These are phyloP conservation scores for Eucalyptus marginata DNA, from an alignment of 345 rosid species.

Conservation along the genomic window DNA sequence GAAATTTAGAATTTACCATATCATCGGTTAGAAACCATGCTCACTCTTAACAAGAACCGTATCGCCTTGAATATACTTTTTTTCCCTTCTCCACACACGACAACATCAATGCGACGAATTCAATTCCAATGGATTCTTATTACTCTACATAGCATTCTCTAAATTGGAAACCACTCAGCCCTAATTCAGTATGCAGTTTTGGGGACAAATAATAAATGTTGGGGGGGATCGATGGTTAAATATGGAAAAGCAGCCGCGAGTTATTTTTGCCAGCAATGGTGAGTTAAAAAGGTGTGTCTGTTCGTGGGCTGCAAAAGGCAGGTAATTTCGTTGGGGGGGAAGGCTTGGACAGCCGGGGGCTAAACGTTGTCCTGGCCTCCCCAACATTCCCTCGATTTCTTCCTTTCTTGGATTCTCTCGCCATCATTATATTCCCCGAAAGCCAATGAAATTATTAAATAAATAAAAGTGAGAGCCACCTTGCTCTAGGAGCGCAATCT, in stretches of 20 bases:
- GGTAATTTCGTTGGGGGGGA: neutral
- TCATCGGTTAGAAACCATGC: fast-evolving
- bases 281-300: neutral
- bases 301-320: neutral
- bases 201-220: neutral
- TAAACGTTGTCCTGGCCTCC: neutral
- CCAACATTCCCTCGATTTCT: neutral
- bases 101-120: neutral
- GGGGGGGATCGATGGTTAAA: neutral
- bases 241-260: neutral
- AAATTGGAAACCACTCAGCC: neutral
- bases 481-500: neutral
- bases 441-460: neutral
- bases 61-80: neutral
- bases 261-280: neutral
- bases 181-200: neutral
- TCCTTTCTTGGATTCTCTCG: neutral
- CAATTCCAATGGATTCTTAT: neutral
- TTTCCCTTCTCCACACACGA: fast-evolving
- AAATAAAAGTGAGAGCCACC: neutral
- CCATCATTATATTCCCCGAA: neutral
- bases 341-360: neutral
- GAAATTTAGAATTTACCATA: too few relatives aligned
- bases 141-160: neutral
- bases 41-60: fast-evolving